A percentile compares a stretch with the other conserved stretches of the same genome.
phyloP scores from a whole-genome alignment of 2,329 filamentous ascomycete species.

The Dichotomopilus funicola region DNA sequence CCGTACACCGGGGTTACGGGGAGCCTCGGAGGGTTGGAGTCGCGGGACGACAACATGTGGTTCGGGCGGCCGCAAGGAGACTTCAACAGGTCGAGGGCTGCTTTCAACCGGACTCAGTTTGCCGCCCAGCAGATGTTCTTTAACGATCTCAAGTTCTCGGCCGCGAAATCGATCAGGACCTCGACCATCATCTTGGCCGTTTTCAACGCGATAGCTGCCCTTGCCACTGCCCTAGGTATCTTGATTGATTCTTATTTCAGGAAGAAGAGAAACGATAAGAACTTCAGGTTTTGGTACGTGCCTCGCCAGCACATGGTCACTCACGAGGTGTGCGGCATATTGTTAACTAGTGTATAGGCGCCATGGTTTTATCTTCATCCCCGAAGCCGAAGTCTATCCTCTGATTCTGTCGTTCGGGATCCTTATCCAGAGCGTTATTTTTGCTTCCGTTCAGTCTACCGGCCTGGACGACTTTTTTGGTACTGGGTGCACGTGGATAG shows the following conservation, averaged over 20 bases:
- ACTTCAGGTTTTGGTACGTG: slow-evolving; percentile 37
- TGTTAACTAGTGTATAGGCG: slow-evolving; percentile 26
- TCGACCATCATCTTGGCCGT: slow-evolving; percentile 55
- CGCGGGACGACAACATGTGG: slow-evolving; percentile 25
- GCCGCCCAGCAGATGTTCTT: slow-evolving; percentile 36
- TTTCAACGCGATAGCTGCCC: slow-evolving; percentile 55
- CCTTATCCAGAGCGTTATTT: slow-evolving; percentile 50
- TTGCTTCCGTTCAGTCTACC: slow-evolving; percentile 49
- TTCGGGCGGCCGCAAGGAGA: slow-evolving; percentile 9
- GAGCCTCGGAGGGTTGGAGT: slow-evolving; percentile 27
- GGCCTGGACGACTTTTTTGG: slow-evolving; percentile 47
- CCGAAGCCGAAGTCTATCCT: slow-evolving; percentile 45
- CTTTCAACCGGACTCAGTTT: slow-evolving; percentile 39
- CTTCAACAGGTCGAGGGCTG: slow-evolving; percentile 16
- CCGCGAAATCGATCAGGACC: slow-evolving; percentile 52
- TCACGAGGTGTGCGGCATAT: not conserved
- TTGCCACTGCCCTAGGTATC: slow-evolving; percentile 50
- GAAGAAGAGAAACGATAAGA: slow-evolving; percentile 35
- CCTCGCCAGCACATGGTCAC: not conserved
- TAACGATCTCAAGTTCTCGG: slow-evolving; percentile 46
- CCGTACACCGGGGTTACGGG: slow-evolving; percentile 22
- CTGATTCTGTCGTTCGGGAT: slow-evolving; percentile 53
- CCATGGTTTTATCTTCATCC: slow-evolving; percentile 38
- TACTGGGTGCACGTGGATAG: slow-evolving; percentile 46
- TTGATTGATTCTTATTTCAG: slow-evolving; percentile 48